Conservation (phyloP, 2,329 filamentous ascomycete species). For the Lachnellula subtilissima region DNA sequence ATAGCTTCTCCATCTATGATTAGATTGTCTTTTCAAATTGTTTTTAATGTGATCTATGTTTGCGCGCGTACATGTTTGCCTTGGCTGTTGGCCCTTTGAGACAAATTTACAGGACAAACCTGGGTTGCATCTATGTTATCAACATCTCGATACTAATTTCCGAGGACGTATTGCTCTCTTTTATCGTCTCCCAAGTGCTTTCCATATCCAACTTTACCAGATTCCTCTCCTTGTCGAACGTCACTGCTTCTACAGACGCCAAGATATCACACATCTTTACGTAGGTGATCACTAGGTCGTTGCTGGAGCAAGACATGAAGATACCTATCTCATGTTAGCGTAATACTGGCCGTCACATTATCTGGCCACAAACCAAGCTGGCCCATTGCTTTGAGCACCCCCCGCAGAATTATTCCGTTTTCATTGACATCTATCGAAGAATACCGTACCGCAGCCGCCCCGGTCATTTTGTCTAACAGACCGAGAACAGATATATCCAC, state of each 20-base stretch:
- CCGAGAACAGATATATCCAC: constrained; percentile 5
- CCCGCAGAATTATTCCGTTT: not conserved
- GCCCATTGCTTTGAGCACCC: constrained; percentile 3
- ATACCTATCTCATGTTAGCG: not conserved
- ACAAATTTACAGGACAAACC: too few species aligned
- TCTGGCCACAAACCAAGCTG: not conserved
- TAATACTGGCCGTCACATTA: not conserved
- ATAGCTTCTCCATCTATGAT: too few species aligned
- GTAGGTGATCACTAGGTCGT: not conserved
- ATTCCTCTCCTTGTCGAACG: not conserved
- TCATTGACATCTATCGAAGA: not conserved
- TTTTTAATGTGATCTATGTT: too few species aligned
- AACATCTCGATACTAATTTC: too few species aligned
- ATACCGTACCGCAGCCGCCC: constrained; percentile 4
- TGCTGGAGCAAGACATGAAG: not conserved
- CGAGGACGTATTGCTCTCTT: too few species aligned
- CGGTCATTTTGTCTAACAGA: constrained; percentile 8
- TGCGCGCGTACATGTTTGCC: too few species aligned
- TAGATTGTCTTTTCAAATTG: too few species aligned
- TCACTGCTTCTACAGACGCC: not conserved
- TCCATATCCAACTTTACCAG: not conserved
- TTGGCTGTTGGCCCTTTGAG: too few species aligned
- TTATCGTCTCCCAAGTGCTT: not conserved
- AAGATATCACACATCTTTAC: not conserved
- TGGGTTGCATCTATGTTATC: too few species aligned